A percentile compares a stretch with the other conserved stretches of the same genome.
phyloP scores from a whole-genome alignment of 257 asterid species.

The Euphrasia confusa region DNA sequence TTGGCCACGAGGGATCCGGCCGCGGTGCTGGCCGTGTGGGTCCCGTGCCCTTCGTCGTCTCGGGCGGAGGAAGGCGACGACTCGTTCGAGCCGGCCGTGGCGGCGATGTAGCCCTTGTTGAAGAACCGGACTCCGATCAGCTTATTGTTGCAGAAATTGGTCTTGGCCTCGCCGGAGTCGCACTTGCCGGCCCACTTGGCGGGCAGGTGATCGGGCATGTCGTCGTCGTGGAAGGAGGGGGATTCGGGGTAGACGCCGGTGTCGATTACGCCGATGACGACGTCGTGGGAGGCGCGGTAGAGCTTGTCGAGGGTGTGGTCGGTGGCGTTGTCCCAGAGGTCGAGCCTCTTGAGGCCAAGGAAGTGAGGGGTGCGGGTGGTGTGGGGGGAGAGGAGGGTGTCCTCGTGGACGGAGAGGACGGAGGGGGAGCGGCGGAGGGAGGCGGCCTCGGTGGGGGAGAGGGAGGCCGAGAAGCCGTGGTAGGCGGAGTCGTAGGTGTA shows the following conservation, averaged over 20 bases:
- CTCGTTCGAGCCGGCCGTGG: constrained; percentile 10
- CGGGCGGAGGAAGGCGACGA: constrained; percentile 38
- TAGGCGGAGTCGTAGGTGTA: constrained; percentile 40
- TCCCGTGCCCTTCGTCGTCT: constrained; percentile 60
- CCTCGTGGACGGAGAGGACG: constrained; percentile 37
- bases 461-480: constrained; percentile 41
- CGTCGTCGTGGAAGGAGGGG: constrained; percentile 22
- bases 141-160: constrained; percentile 32
- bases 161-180: constrained; percentile 27
- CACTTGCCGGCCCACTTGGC: constrained; percentile 36
- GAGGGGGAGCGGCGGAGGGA: constrained; percentile 30
- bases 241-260: constrained; percentile 46
- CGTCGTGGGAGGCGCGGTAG: constrained; percentile 34
- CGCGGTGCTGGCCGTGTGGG: constrained; percentile 57
- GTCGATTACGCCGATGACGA: constrained; percentile 36
- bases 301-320: constrained; percentile 30
- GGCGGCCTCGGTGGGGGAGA: constrained; percentile 31
- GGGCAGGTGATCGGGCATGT: constrained; percentile 30
- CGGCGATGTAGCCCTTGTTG: constrained; percentile 27
- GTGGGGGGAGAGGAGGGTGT: constrained; percentile 34
- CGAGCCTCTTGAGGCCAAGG: constrained; percentile 29
- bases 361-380: constrained; percentile 50
- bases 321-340: constrained; percentile 29
- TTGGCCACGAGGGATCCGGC: constrained; percentile 40
- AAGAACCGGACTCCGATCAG: constrained; percentile 36